Evolutionary conservation across 2,329 filamentous ascomycete genomes (phyloP).

Genomic region (Phialocephala subalpina): DNA sequence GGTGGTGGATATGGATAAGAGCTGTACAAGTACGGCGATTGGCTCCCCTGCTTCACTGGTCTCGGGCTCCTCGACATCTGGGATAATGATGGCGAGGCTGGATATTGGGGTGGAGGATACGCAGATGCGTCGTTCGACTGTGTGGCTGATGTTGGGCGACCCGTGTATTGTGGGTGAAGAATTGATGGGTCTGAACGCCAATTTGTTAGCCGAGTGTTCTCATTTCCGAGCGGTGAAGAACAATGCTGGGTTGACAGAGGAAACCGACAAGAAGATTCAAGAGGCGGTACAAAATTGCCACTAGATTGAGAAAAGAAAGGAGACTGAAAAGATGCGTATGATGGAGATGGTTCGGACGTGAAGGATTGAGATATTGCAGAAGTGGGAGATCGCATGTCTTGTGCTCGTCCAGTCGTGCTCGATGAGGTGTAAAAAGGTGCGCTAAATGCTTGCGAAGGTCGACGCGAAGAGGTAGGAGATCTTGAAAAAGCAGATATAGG

Average conservation of each 20-base stretch:
- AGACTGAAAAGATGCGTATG: conserved; percentile 43
- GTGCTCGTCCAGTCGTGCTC: conserved; percentile 34
- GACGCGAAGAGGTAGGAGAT: conserved; percentile 41
- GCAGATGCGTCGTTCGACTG: conserved; percentile 37
- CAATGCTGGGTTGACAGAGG: conserved; percentile 46
- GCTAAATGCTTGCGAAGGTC: conserved; percentile 37
- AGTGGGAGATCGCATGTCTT: conserved; percentile 35
- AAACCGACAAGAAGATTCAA: conserved; percentile 62
- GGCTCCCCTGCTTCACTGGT: conserved; percentile 40
- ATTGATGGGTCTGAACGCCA: conserved; percentile 43
- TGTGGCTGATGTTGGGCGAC: conserved; percentile 35
- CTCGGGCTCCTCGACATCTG: conserved; percentile 41
- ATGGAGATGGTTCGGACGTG: conserved; percentile 30
- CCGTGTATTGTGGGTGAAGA: conserved; percentile 40
- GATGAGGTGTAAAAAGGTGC: conserved; percentile 34
- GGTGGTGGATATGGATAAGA: conserved; percentile 42
- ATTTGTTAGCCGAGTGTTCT: conserved; percentile 35
- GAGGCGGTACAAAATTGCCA: conserved; percentile 60
- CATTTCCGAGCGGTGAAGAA: conserved; percentile 20
- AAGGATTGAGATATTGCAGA: conserved; percentile 34
- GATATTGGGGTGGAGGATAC: conserved; percentile 42
- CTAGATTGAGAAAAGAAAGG: conserved; percentile 62
- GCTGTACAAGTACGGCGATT: conserved; percentile 43
- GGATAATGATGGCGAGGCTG: conserved; percentile 43
- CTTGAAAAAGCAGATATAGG: conserved; percentile 46